A percentile compares a stretch with the other conserved stretches of the same genome.
Conservation (phyloP, 2,329 filamentous ascomycete genomes). For the Alternaria panax region DNA sequence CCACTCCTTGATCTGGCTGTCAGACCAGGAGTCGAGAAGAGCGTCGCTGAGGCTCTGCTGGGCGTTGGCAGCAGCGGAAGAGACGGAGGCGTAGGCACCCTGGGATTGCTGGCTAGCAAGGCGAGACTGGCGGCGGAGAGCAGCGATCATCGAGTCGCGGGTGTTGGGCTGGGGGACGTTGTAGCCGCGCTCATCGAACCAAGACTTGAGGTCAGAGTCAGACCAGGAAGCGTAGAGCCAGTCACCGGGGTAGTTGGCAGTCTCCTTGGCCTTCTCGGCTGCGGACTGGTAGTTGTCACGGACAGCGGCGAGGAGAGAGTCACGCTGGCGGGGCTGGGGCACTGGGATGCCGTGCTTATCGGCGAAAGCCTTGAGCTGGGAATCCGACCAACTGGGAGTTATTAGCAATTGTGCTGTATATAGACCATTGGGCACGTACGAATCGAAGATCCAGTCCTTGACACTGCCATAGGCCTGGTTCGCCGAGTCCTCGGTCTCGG, state of each 20-base stretch:
- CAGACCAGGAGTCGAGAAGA: constrained; percentile 88
- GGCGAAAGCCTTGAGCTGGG: constrained; percentile 89
- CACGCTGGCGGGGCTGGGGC: constrained; percentile 85
- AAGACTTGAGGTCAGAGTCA: constrained; percentile 91
- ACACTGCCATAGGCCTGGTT: constrained; percentile 74
- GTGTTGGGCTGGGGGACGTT: constrained; percentile 82
- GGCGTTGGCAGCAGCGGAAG: constrained; percentile 63
- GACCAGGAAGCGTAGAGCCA: constrained; percentile 94
- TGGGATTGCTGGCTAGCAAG: constrained; percentile 75
- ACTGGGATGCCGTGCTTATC: constrained; percentile 87
- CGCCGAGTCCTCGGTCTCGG: constrained; percentile 78
- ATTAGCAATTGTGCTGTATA: constrained; percentile 45
- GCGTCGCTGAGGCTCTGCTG: constrained; percentile 80
- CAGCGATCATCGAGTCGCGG: constrained; percentile 87
- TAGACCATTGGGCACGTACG: constrained; percentile 52
- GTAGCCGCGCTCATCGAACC: constrained; percentile 88
- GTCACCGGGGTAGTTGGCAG: constrained; percentile 85
- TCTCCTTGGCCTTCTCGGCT: constrained; percentile 79
- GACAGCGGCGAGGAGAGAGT: constrained; percentile 77
- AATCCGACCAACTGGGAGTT: constrained; percentile 79
- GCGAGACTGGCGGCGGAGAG: constrained; percentile 88
- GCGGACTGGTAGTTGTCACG: constrained; percentile 81
- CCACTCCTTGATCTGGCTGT: constrained; percentile 89
- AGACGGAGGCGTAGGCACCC: constrained; percentile 54
- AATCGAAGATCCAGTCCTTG: constrained; percentile 92